Conservation (phyloP, 177 flowering plant species). For the Vitis hybrid region DNA sequence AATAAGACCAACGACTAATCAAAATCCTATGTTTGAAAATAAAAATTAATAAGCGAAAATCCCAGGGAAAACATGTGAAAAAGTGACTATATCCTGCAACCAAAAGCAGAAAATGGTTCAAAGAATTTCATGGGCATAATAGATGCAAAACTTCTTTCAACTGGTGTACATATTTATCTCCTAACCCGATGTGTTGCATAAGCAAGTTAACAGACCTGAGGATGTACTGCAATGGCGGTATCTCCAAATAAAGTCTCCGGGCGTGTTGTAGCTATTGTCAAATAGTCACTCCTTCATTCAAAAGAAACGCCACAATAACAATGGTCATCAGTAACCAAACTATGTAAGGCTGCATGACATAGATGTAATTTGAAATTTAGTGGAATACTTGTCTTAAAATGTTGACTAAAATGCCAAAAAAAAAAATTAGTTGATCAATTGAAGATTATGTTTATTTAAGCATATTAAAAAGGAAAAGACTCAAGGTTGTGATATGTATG, state of each 20-base stretch:
- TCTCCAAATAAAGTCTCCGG: constrained; percentile 98
- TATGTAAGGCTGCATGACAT: too few relatives aligned
- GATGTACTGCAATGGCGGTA: constrained; percentile 90
- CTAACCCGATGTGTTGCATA: background rate
- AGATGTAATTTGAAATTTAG: too few relatives aligned
- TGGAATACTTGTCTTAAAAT: too few relatives aligned
- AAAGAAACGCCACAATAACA: background rate
- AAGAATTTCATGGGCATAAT: background rate
- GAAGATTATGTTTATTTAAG: too few relatives aligned
- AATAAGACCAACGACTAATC: background rate
- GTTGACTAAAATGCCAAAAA: too few relatives aligned
- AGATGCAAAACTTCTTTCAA: background rate
- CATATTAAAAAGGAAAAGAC: too few relatives aligned
- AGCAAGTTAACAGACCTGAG: constrained; percentile 52
- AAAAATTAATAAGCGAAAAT: background rate
- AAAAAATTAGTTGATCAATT: too few relatives aligned
- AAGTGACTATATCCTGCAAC: background rate
- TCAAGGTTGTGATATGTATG: too few relatives aligned
- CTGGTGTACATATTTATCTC: background rate
- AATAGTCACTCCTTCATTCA: constrained; percentile 62
- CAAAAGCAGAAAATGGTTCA: background rate
- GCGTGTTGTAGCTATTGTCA: constrained; percentile 94
- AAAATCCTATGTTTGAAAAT: background rate
- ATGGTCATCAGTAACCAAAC: background rate
- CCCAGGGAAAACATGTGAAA: background rate